Evolutionary conservation across 257 asterid species (phyloP).

Genomic region (Solanum lignicaule): DNA sequence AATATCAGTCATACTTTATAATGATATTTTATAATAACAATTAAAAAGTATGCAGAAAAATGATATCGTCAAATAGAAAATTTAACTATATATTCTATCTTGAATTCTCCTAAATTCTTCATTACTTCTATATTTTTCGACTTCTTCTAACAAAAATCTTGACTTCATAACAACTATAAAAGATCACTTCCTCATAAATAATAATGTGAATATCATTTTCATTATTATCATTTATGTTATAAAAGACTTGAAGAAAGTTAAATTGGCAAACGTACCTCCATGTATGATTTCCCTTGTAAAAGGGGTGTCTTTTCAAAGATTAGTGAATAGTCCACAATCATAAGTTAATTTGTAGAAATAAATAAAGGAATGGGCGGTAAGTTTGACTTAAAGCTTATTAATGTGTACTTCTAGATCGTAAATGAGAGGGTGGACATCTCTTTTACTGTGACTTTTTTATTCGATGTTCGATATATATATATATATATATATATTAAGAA

Average conservation of each 20-base stretch:
- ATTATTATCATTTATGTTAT: not conserved
- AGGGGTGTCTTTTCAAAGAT: not conserved
- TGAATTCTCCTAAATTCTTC: not conserved
- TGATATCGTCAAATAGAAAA: too few species aligned
- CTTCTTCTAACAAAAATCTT: not conserved
- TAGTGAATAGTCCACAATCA: not conserved
- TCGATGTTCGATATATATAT: too few species aligned
- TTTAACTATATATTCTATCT: too few species aligned
- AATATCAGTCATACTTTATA: not conserved
- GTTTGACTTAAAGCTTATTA: not conserved
- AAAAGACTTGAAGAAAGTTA: not conserved
- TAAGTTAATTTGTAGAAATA: not conserved
- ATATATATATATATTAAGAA: too few species aligned
- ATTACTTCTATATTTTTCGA: not conserved
- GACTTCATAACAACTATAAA: not conserved
- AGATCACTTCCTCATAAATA: not conserved
- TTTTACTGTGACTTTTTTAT: too few species aligned
- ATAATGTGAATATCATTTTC: not conserved
- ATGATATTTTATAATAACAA: too few species aligned
- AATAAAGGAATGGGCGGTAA: not conserved
- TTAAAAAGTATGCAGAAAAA: not conserved
- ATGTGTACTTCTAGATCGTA: not conserved
- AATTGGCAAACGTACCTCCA: not conserved
- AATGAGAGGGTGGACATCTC: too few species aligned
- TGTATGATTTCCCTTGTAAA: not conserved